Conservation (phyloP, 2,329 filamentous ascomycete genomes). For the Elsinoe fawcettii region DNA sequence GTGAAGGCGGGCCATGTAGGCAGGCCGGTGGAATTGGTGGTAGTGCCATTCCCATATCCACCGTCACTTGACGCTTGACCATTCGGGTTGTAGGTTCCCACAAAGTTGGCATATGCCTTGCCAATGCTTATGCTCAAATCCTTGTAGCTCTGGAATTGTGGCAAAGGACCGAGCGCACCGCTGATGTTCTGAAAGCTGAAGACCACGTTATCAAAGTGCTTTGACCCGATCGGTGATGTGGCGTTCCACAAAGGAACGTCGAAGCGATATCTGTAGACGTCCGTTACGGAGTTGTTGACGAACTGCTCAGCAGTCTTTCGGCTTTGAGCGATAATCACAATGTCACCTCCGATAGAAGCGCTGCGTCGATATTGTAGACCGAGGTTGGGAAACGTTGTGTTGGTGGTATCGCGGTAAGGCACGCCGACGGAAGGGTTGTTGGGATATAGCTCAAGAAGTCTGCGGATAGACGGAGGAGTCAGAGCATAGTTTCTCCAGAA, state of each 20-base stretch:
- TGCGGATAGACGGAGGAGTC: conserved; percentile 38
- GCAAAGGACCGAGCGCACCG: conserved; percentile 40
- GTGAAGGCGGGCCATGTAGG: conserved; percentile 39
- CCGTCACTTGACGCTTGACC: conserved; percentile 19
- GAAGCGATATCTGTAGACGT: conserved; percentile 45
- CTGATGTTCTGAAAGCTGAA: conserved; percentile 47
- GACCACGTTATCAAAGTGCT: conserved; percentile 45
- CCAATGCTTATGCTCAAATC: conserved; percentile 33
- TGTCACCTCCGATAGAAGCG: conserved; percentile 40
- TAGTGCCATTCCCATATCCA: conserved; percentile 14
- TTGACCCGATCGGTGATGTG: conserved; percentile 34
- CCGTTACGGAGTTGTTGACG: conserved; percentile 24
- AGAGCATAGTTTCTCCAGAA: conserved; percentile 42
- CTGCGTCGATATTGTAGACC: conserved; percentile 41
- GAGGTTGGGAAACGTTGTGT: conserved; percentile 25
- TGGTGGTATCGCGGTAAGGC: conserved; percentile 31
- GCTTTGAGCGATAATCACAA: conserved; percentile 43
- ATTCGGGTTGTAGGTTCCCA: conserved; percentile 39
- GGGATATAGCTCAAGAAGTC: conserved; percentile 42
- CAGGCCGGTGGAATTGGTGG: conserved; percentile 22
- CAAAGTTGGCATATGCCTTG: conserved; percentile 39
- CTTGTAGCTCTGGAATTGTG: conserved; percentile 32
- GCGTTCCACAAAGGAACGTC: conserved; percentile 42
- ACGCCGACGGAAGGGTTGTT: conserved; percentile 42
- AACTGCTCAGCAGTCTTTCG: conserved; percentile 41